Evolutionary conservation across 768 basidiomycete genomes (phyloP).

Genomic region (Tylopilus plumbeoviolaceoides): DNA sequence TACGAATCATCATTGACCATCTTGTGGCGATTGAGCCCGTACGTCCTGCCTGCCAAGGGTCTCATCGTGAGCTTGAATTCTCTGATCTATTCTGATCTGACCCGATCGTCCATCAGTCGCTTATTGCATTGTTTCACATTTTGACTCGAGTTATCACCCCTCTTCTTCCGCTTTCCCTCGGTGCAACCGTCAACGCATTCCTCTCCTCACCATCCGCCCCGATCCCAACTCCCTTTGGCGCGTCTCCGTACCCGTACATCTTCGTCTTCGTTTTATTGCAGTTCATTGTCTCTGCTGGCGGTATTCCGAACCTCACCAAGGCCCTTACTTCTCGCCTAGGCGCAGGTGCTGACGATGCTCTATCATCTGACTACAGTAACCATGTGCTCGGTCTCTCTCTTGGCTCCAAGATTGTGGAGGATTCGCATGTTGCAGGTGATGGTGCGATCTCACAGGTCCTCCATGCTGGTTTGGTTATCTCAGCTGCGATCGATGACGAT

Average conservation of each 20-base stretch:
- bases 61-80: slow-evolving; percentile 18
- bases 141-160: slow-evolving; percentile 76
- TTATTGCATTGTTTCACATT: slow-evolving; percentile 69
- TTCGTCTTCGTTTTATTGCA: slow-evolving; percentile 64
- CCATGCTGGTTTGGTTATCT: slow-evolving; percentile 49
- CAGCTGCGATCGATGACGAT: slow-evolving; percentile 82
- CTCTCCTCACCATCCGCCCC: slow-evolving; percentile 16
- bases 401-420: slow-evolving; percentile 82
- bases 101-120: slow-evolving; percentile 35
- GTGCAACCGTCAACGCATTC: slow-evolving; percentile 33
- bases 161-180: slow-evolving; percentile 66
- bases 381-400: slow-evolving; percentile 86
- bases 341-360: slow-evolving; percentile 78
- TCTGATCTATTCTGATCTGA: slow-evolving; percentile 1
- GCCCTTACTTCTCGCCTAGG: slow-evolving; percentile 84
- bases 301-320: slow-evolving; percentile 65
- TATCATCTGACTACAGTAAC: slow-evolving; percentile 61
- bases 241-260: slow-evolving; percentile 66
- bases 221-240: slow-evolving; percentile 22
- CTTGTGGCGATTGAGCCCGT: slow-evolving; percentile 17
- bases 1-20: slow-evolving; percentile 13
- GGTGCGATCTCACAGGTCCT: slow-evolving; percentile 16
- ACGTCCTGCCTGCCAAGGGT: slow-evolving; percentile 20
- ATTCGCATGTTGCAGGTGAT: slow-evolving; percentile 15
- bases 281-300: slow-evolving; percentile 74